Percentiles rank a stretch among this genome's conserved stretches.
Evolutionary conservation across 306 rosid genomes (phyloP).

Genomic region (Cicer pinnatifidum): DNA sequence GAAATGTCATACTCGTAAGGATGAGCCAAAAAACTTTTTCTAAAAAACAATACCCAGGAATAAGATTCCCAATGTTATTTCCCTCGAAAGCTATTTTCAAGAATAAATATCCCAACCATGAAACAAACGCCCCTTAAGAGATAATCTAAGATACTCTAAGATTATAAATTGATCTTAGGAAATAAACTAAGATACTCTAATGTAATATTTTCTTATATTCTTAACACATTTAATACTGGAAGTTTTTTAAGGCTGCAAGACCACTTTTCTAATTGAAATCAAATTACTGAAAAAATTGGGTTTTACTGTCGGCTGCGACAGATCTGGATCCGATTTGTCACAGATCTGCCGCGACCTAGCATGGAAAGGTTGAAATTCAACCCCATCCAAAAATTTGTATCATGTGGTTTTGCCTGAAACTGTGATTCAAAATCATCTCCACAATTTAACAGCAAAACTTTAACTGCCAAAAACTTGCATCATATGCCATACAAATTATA

Average conservation of each 20-base stretch:
- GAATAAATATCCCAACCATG: no score
- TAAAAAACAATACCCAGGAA: no score
- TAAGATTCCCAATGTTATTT: no score
- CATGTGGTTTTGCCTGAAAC: neutral
- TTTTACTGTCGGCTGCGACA: neutral
- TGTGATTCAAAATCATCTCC: conserved; percentile 1
- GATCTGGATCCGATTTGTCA: conserved; percentile 32
- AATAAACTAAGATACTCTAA: no score
- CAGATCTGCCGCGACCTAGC: conserved; percentile 21
- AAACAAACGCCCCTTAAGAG: no score
- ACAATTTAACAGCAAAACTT: conserved; percentile 30
- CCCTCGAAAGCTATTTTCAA: no score
- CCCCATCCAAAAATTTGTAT: neutral
- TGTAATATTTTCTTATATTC: no score
- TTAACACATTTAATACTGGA: neutral
- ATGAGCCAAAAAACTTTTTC: no score
- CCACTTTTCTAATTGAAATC: neutral
- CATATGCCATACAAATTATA: conserved; percentile 13
- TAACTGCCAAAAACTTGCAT: neutral
- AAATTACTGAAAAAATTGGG: neutral
- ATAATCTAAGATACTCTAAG: no score
- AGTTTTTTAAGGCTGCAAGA: neutral
- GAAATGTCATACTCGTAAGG: no score
- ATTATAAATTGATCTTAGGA: no score
- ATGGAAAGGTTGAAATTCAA: neutral